Conservation (phyloP, 2,329 filamentous ascomycete species). For the Fusarium sacchari region DNA sequence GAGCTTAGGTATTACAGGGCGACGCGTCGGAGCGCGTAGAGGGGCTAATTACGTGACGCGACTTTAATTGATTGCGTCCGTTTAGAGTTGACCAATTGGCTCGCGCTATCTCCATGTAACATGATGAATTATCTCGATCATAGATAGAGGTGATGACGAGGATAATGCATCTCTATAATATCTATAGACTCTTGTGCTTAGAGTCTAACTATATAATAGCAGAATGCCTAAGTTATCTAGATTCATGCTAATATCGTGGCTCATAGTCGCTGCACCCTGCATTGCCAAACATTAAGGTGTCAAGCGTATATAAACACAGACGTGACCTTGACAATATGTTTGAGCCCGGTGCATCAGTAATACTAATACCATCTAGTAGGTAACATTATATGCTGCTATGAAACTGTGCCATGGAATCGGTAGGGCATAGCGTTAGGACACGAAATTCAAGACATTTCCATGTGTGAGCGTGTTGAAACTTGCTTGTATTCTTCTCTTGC, state of each 20-base stretch:
- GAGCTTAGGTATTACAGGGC: slow-evolving; percentile 3
- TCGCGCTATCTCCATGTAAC: not conserved
- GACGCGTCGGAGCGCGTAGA: slow-evolving; percentile 48
- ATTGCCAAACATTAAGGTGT: not conserved
- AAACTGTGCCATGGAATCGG: too few species aligned
- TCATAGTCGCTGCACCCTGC: not conserved
- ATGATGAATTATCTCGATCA: not conserved
- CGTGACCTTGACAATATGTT: not conserved
- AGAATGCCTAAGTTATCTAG: not conserved
- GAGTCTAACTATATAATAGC: not conserved
- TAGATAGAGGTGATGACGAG: not conserved
- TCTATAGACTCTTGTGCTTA: too few species aligned
- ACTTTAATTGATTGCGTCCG: slow-evolving; percentile 55
- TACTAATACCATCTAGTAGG: too few species aligned
- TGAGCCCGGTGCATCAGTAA: not conserved
- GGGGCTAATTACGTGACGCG: slow-evolving; percentile 45
- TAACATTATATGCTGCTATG: not conserved
- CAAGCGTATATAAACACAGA: not conserved
- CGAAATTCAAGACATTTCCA: not conserved
- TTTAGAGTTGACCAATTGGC: not conserved
- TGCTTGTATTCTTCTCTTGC: not conserved
- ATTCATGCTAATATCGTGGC: not conserved
- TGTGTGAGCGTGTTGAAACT: not conserved
- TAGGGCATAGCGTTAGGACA: not conserved
- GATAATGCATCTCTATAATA: not conserved